Evolutionary conservation across 2,329 filamentous ascomycete species (phyloP).

Genomic region (Trichoderma breve): DNA sequence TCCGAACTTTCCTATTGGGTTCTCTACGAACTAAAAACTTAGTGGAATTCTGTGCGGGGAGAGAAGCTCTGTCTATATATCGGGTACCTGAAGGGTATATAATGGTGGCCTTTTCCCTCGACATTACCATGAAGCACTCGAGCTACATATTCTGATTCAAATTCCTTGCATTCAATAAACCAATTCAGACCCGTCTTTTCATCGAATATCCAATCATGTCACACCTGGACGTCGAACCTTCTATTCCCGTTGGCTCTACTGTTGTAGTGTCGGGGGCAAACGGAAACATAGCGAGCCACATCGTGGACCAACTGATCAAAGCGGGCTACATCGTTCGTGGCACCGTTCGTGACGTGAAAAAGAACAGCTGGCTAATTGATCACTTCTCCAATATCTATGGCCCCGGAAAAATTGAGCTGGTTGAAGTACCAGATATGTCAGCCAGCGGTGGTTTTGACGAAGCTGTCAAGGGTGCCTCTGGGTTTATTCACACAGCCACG

Average conservation of each 20-base stretch:
- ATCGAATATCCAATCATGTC: not conserved
- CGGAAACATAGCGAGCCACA: slow-evolving; percentile 35
- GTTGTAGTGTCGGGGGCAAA: slow-evolving; percentile 35
- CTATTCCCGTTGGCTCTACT: slow-evolving; percentile 3
- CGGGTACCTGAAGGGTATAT: not conserved
- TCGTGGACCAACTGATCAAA: slow-evolving; percentile 32
- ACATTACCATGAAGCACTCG: not conserved
- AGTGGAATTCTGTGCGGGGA: not conserved
- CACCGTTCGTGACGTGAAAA: slow-evolving; percentile 31
- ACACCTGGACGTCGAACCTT: not conserved
- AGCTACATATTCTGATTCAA: not conserved
- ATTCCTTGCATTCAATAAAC: not conserved
- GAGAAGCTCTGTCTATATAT: not conserved
- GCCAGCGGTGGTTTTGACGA: slow-evolving; percentile 28
- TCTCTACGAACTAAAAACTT: not conserved
- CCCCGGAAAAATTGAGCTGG: slow-evolving; percentile 32
- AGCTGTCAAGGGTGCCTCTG: slow-evolving; percentile 29
- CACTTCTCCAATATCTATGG: slow-evolving; percentile 22
- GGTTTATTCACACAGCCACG: slow-evolving; percentile 41
- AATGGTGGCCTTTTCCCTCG: not conserved
- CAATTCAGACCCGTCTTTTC: not conserved
- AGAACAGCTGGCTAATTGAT: slow-evolving; percentile 27
- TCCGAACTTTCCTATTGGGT: not conserved
- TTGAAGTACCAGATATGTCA: slow-evolving; percentile 35
- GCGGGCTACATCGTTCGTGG: slow-evolving; percentile 36